These are phyloP conservation scores for Datisca glomerata DNA, from an alignment of 306 rosid species.

Conservation along the genomic window DNA sequence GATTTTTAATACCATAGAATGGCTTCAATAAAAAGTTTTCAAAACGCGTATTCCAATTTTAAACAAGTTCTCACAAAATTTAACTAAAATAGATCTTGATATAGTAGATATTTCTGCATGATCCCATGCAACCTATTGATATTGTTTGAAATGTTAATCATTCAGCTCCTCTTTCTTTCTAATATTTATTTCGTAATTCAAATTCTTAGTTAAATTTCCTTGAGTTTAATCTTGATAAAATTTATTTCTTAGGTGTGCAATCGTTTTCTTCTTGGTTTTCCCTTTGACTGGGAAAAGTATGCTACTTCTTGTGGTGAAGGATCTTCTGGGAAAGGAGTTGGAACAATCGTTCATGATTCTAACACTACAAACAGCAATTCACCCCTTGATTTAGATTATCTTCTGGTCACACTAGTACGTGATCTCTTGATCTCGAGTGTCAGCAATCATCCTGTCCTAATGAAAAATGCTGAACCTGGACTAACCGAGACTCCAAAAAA, in stretches of 20 bases:
- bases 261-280: constrained; percentile 58
- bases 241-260: constrained; percentile 57
- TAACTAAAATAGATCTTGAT: not conserved
- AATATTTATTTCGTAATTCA: not conserved
- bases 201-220: constrained; percentile 3
- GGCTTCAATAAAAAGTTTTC: too few species aligned
- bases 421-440: constrained; percentile 18
- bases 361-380: constrained; percentile 2
- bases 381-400: constrained; percentile 14
- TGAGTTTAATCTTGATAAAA: too few species aligned
- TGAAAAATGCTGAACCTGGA: constrained; percentile 2
- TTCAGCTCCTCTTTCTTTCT: not conserved
- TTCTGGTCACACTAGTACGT: constrained; percentile 11
- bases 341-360: constrained; percentile 7
- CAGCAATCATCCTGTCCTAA: constrained; percentile 18
- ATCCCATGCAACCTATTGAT: not conserved
- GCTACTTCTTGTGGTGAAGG: constrained; percentile 11
- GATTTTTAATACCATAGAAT: too few species aligned
- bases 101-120: not conserved
- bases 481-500: not conserved
- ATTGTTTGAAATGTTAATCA: not conserved
- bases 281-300: constrained; percentile 54
- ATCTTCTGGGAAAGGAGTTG: not conserved
- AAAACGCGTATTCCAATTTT: too few species aligned
- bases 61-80: too few species aligned